phyloP scores from a whole-genome alignment of 192 early-diverging fungal genomes.

The Entomortierella parvispora region DNA sequence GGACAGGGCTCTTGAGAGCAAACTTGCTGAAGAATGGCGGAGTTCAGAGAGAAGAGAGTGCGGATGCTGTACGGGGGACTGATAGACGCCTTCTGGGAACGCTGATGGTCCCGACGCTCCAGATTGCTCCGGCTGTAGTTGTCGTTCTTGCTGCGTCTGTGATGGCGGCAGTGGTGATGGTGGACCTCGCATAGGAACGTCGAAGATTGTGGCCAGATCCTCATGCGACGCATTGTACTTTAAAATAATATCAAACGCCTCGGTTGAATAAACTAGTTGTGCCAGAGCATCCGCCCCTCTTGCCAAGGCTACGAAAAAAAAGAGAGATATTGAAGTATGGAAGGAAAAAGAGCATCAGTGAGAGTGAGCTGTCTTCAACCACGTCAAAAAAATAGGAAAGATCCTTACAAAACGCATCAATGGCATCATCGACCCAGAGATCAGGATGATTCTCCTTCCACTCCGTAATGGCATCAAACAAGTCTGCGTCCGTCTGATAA shows the following conservation, averaged over 20 bases:
- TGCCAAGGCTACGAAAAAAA: conserved; percentile 2
- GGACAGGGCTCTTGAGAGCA: conserved; percentile 16
- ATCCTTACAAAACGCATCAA: conserved; percentile 40
- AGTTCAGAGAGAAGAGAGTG: conserved; percentile 9
- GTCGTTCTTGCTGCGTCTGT: background rate
- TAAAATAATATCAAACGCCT: conserved; percentile 39
- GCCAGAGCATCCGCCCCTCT: conserved; percentile 37
- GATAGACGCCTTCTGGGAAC: too few relatives aligned
- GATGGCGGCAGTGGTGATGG: background rate
- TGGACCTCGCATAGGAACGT: background rate
- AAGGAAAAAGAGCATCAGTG: too few relatives aligned
- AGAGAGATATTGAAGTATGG: too few relatives aligned
- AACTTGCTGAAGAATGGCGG: conserved; percentile 5
- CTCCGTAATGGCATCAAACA: conserved; percentile 41
- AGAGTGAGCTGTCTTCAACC: too few relatives aligned
- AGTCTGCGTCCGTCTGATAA: conserved; percentile 23
- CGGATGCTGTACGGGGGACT: too few relatives aligned
- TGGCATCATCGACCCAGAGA: conserved; percentile 34
- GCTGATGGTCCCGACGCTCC: background rate
- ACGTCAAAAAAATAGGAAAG: background rate
- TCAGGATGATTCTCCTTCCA: conserved; percentile 34
- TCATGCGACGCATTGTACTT: conserved; percentile 23
- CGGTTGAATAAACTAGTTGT: conserved; percentile 35
- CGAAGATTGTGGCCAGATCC: conserved; percentile 21
- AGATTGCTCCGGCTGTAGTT: background rate